Evolutionary conservation across 139 green algal species (phyloP).

Genomic region (Yamagishiella unicocca): DNA sequence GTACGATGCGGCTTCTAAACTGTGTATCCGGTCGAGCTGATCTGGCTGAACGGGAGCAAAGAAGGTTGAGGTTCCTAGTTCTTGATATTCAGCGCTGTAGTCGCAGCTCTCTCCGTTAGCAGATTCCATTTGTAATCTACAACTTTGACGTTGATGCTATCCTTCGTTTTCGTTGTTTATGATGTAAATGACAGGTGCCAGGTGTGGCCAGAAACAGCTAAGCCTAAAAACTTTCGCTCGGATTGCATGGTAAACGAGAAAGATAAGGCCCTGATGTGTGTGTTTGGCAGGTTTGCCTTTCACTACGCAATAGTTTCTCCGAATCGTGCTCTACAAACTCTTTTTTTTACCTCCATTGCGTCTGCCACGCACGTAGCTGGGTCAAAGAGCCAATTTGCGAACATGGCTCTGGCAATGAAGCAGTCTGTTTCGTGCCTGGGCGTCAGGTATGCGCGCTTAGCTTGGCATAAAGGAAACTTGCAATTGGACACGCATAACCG

Average conservation of each 20-base stretch:
- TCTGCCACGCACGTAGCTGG: not conserved
- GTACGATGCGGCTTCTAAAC: constrained; percentile 14
- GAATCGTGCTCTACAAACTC: not conserved
- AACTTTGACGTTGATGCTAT: too few species aligned
- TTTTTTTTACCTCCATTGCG: not conserved
- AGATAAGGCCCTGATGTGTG: not conserved
- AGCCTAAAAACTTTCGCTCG: too few species aligned
- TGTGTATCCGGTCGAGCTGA: not conserved
- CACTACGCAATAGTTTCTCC: too few species aligned
- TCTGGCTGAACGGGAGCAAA: constrained; percentile 32
- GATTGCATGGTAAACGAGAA: not conserved
- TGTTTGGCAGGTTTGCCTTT: too few species aligned
- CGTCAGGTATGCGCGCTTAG: constrained; percentile 12
- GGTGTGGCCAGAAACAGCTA: too few species aligned
- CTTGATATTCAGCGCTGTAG: constrained; percentile 3
- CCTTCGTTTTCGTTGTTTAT: too few species aligned
- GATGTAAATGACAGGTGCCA: too few species aligned
- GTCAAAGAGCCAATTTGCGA: not conserved
- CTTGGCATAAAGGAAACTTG: not conserved
- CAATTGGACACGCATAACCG: not conserved
- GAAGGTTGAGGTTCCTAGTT: not conserved
- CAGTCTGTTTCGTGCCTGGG: constrained; percentile 1
- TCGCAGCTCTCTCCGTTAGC: not conserved
- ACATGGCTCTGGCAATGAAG: constrained; percentile 35
- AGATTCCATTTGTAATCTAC: not conserved